phyloP scores from a whole-genome alignment of 2,329 filamentous ascomycete genomes.

The Geoglossum cookeanum region DNA sequence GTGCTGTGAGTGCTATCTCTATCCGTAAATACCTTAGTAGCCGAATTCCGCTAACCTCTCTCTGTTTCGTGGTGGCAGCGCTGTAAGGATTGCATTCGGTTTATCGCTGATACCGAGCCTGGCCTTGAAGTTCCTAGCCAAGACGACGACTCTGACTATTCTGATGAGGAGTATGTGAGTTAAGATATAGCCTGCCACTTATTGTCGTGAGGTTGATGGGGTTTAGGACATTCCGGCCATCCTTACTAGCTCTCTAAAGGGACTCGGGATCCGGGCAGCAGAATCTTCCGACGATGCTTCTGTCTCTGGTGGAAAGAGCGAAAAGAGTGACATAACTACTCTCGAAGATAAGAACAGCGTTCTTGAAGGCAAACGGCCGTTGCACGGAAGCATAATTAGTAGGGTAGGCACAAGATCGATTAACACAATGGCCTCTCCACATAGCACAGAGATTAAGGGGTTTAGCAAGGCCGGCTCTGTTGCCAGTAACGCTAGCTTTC shows the following conservation, averaged over 20 bases:
- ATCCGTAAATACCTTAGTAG: constrained; percentile 1
- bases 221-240: neutral
- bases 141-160: neutral
- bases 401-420: neutral
- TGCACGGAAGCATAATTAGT: neutral
- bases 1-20: constrained; percentile 21
- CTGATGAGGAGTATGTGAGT: neutral
- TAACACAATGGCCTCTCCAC: neutral
- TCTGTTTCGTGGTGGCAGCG: constrained; percentile 16
- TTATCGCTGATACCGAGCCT: neutral
- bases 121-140: neutral
- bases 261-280: neutral
- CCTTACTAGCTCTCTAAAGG: neutral
- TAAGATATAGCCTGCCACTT: neutral
- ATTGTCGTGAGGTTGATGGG: neutral
- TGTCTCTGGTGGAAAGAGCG: neutral
- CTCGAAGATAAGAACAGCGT: neutral
- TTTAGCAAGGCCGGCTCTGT: neutral
- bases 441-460: neutral
- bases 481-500: neutral
- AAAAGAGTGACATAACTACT: neutral
- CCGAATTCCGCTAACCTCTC: neutral
- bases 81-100: constrained; percentile 18
- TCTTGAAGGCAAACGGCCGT: neutral
- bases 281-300: neutral